Percentiles rank a stretch among this genome's conserved stretches.
Conservation (phyloP, 805 yeast genomes). For the Lipomyces starkeyi region DNA sequence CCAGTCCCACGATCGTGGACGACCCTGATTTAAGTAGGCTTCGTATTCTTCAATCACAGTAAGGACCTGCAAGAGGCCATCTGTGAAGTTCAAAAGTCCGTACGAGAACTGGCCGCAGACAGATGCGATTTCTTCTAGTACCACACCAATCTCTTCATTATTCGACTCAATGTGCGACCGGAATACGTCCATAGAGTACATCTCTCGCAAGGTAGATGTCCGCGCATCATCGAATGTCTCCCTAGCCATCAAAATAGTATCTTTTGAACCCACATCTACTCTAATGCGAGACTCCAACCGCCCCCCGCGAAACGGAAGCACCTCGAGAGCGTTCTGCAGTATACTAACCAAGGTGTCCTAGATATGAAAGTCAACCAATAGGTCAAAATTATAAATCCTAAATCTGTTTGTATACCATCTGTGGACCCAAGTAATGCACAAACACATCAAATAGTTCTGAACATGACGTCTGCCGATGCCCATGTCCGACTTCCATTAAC, state of each 20-base stretch:
- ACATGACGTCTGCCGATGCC: constrained; percentile 19
- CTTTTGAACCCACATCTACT: background rate
- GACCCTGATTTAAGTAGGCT: constrained; percentile 11
- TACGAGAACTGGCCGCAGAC: constrained; percentile 80
- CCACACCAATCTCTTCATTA: constrained; percentile 50
- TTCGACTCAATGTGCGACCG: constrained; percentile 45
- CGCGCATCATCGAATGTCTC: constrained; percentile 63
- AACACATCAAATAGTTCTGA: constrained; percentile 68
- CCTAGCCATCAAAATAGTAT: constrained; percentile 28
- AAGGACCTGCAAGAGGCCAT: constrained; percentile 53
- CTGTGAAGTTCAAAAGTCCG: constrained; percentile 63
- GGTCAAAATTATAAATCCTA: background rate
- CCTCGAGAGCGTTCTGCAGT: background rate
- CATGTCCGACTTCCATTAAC: constrained; percentile 20
- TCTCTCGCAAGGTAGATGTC: constrained; percentile 57
- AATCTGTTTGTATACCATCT: constrained; percentile 42
- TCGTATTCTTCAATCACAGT: constrained; percentile 50
- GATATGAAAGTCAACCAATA: background rate
- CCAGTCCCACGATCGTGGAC: constrained; percentile 56
- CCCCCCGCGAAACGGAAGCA: constrained; percentile 3
- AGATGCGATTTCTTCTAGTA: constrained; percentile 82
- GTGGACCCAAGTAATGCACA: constrained; percentile 71
- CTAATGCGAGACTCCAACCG: constrained; percentile 43
- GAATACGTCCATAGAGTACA: constrained; percentile 64
- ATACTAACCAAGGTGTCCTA: no score